Evolutionary conservation across 768 basidiomycete genomes (phyloP).

Genomic region (Tulasnella sp.): DNA sequence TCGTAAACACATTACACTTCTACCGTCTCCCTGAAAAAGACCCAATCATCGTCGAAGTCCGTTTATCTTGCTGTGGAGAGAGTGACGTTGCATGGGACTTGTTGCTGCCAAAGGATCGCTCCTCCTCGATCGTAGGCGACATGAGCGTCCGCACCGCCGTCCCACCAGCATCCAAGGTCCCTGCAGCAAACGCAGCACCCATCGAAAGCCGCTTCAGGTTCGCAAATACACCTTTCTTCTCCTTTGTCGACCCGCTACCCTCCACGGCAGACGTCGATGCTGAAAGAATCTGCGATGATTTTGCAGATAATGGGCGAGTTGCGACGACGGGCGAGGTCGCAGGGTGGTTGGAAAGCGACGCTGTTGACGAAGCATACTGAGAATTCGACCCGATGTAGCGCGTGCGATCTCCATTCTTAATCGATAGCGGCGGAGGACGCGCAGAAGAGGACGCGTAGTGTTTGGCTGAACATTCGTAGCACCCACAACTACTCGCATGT

Average conservation of each 20-base stretch:
- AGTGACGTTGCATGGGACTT: no score
- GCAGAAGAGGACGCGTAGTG: background rate
- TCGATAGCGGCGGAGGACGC: background rate
- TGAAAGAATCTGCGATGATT: background rate
- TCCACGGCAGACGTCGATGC: background rate
- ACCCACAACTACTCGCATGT: constrained; percentile 11
- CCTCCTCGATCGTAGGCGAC: no score
- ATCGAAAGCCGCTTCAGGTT: constrained; percentile 4
- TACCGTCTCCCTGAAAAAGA: no score
- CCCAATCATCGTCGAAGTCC: no score
- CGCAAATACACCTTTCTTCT: background rate
- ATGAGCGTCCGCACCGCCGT: no score
- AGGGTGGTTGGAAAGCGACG: background rate
- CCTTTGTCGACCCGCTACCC: background rate
- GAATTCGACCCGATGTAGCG: background rate
- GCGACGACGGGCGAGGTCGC: background rate
- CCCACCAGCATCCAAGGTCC: background rate
- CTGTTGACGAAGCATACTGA: background rate
- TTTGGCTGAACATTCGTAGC: constrained; percentile 11
- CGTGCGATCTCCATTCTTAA: background rate
- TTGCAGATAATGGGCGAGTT: background rate
- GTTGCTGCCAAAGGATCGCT: no score
- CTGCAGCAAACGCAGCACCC: background rate
- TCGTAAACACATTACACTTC: no score
- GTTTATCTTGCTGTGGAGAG: no score